Percentiles rank a stretch among this genome's conserved stretches.
phyloP scores from a whole-genome alignment of 208 protist genomes.

The Acanthamoeba healyi region DNA sequence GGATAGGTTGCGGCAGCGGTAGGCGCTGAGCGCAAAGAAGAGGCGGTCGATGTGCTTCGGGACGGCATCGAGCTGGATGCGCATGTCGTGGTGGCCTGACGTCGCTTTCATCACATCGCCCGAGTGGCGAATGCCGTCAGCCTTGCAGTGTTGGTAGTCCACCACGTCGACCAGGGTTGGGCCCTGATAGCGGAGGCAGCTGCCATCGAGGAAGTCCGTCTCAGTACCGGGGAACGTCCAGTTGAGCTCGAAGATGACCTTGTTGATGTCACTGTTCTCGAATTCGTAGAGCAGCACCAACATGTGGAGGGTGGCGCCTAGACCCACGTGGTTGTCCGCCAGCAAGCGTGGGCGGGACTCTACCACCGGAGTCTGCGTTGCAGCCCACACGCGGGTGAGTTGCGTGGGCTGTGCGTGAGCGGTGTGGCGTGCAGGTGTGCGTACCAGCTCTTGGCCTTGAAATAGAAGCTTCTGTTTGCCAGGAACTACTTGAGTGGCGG shows the following conservation, averaged over 20 bases:
- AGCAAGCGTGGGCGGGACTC: neutral
- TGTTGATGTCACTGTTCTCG: constrained; percentile 7
- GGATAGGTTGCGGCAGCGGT: neutral
- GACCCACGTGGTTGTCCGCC: neutral
- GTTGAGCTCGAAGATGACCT: constrained; percentile 2
- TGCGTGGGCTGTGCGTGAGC: neutral
- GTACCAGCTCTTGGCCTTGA: neutral
- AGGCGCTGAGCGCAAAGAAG: constrained; percentile 24
- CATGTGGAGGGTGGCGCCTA: neutral
- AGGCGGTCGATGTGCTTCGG: neutral
- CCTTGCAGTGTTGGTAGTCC: neutral
- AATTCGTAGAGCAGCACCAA: constrained; percentile 39
- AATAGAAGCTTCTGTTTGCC: constrained; percentile 40
- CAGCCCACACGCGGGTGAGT: neutral
- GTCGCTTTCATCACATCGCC: neutral
- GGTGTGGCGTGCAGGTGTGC: neutral
- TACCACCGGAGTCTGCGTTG: neutral
- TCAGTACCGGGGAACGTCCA: neutral
- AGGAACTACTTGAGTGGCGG: neutral
- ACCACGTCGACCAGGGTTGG: neutral
- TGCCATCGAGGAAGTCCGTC: neutral
- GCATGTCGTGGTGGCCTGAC: constrained; percentile 23
- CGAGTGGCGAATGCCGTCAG: neutral
- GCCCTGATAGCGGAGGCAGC: neutral
- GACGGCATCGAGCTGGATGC: neutral